Evolutionary conservation across 2,329 filamentous ascomycete species (phyloP).

Genomic region (Fusarium tupiense): DNA sequence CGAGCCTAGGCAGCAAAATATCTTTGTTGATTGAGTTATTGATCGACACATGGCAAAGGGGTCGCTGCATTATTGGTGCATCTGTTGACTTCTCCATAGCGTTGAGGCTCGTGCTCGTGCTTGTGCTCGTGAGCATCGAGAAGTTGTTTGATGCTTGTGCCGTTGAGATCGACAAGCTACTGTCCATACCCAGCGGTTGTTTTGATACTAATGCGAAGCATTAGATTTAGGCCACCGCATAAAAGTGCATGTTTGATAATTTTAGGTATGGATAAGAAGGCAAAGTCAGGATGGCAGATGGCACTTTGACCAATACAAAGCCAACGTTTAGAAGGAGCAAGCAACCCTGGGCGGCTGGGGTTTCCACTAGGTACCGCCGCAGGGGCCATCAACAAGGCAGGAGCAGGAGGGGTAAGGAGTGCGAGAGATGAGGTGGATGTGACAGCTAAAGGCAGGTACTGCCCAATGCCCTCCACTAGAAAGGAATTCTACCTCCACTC

Average conservation of each 20-base stretch:
- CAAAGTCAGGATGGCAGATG: neutral
- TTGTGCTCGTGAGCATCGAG: constrained; percentile 14
- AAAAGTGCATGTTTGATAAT: constrained; percentile 13
- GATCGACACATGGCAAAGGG: constrained; percentile 10
- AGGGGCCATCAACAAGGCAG: constrained; percentile 2
- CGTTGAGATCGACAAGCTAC: constrained; percentile 9
- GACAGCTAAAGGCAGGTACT: neutral
- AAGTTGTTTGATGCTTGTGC: constrained; percentile 12
- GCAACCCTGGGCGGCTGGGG: neutral
- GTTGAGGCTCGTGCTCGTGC: constrained; percentile 31
- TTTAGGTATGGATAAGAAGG: neutral
- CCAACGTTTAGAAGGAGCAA: neutral
- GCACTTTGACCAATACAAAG: neutral
- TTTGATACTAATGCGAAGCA: constrained; percentile 28
- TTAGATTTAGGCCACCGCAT: constrained; percentile 22
- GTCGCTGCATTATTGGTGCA: constrained; percentile 10
- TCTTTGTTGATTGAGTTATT: neutral
- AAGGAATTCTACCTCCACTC: neutral
- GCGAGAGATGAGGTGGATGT: neutral
- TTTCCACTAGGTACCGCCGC: neutral
- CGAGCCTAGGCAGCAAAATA: constrained; percentile 31
- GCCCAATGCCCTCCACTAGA: neutral
- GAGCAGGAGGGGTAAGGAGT: constrained; percentile 27
- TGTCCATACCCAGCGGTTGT: neutral
- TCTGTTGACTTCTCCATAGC: constrained; percentile 1